phyloP scores from a whole-genome alignment of 164 flowering plant genomes.

The Dillenia suffruticosa region DNA sequence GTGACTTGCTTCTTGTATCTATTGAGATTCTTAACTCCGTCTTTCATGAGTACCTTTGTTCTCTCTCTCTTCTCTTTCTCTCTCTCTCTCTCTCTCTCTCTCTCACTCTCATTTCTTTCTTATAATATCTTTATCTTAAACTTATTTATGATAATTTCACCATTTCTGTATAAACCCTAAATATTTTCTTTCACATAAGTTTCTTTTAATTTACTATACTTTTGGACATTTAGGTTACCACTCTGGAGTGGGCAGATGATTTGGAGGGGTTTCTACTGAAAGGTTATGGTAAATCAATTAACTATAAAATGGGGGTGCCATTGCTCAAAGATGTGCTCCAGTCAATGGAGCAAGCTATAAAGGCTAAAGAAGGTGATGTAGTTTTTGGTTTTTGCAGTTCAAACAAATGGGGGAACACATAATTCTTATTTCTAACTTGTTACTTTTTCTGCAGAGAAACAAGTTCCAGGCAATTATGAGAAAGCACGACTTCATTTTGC shows the following conservation, averaged over 20 bases:
- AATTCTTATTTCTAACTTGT: too few species aligned
- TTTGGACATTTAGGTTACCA: slow-evolving; percentile 41
- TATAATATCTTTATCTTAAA: too few species aligned
- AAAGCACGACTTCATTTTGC: slow-evolving; percentile 94
- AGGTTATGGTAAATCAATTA: slow-evolving; percentile 89
- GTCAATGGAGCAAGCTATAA: slow-evolving; percentile 87
- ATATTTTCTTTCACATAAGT: too few species aligned
- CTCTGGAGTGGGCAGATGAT: slow-evolving; percentile 97
- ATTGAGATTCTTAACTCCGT: too few species aligned
- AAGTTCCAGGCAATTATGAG: slow-evolving; percentile 71
- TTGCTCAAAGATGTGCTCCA: slow-evolving; percentile 75
- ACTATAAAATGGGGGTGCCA: slow-evolving; percentile 89
- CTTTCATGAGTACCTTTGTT: too few species aligned
- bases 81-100: too few species aligned
- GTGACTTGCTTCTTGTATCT: too few species aligned
- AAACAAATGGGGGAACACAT: too few species aligned
- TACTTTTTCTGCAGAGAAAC: slow-evolving; percentile 34
- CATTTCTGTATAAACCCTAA: too few species aligned
- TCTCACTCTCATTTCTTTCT: too few species aligned
- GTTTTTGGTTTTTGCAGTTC: background rate
- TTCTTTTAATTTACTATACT: background rate
- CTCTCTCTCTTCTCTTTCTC: too few species aligned
- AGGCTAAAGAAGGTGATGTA: slow-evolving; percentile 68
- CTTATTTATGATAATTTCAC: too few species aligned
- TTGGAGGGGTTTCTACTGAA: slow-evolving; percentile 75